Base-by-base conservation (phyloP, 1,284 basidiomycete genomes). In the Rhodotorula sp. region DNA sequence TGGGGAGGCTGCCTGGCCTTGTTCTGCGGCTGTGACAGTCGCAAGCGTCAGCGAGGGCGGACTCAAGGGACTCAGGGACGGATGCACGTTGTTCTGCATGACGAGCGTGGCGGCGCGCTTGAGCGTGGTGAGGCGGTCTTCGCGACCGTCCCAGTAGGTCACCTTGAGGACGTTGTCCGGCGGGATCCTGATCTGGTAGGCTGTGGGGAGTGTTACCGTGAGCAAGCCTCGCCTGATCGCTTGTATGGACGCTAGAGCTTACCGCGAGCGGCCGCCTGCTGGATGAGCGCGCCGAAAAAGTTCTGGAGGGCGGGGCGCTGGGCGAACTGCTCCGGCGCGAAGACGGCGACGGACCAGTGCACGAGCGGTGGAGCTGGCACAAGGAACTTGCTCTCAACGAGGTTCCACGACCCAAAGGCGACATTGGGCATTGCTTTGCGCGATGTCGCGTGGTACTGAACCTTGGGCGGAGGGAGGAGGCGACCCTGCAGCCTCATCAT, bases 321-420 rank as follows among this genome's bases (percentile, higher is more conserved):
- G 57, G 68, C 68, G 59, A 63, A 76, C 49, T 67, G 62, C 32
- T 47, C 53, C 29, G 34, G 46, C 52, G 79, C 79, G 64, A 80
- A 81, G 34, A 79, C 78, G 60, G 80, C 72, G 63, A 80, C 75
- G 0, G 78, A 71, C 81, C 81, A 82, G 10, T 78, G 78, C 71
- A 79, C 76, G 57, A 82, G 77, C 17, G 79, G 75, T 24, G 76
- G 70, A 44, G 59, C 74, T 70, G 59, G 66, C 61, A 55, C 72
- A 74, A 77, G 74, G 75, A 81, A 82, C 77, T 79, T 74, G 8
- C 59, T n/a, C 44, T 67, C 60, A 29, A 56, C 29, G 44, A 68
- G 59, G 52, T 67, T 67, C 67, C 65, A 69, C 13, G 64, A 69
- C 59, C 68, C 68, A 11, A 48, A 57, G 1, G 39, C 48, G 61